These are phyloP conservation scores for Apiotrichum porosum DNA, from an alignment of 1,284 basidiomycete species.

Conservation along the genomic window DNA sequence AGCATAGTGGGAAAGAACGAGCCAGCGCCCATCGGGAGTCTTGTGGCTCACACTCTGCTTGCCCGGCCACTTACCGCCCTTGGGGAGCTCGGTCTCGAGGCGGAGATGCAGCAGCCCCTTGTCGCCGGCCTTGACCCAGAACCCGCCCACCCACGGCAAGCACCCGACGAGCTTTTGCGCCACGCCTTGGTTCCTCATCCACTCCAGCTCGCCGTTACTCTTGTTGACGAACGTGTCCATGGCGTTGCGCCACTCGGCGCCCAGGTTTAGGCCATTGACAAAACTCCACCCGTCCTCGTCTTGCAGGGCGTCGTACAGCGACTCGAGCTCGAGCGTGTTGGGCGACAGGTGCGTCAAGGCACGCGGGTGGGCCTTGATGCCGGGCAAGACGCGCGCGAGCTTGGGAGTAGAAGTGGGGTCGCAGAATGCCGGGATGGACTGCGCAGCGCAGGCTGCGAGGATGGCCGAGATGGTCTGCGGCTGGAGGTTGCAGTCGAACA, in stretches of 20 bases:
- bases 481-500: slow-evolving; percentile 76
- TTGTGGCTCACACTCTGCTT: slow-evolving; percentile 42
- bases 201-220: not conserved
- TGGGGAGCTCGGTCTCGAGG: slow-evolving; percentile 32
- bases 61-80: slow-evolving; percentile 41
- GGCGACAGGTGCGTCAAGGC: slow-evolving; percentile 67
- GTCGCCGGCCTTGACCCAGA: slow-evolving; percentile 77
- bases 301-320: slow-evolving; percentile 54
- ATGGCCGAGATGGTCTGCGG: slow-evolving; percentile 56
- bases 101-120: slow-evolving; percentile 48
- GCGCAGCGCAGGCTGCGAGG: slow-evolving; percentile 38
- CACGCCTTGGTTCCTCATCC: slow-evolving; percentile 53
- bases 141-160: slow-evolving; percentile 70
- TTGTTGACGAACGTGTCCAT: slow-evolving; percentile 58
- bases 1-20: slow-evolving; percentile 68
- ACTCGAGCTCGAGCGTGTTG: slow-evolving; percentile 68
- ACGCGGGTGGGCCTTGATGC: slow-evolving; percentile 51
- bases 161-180: slow-evolving; percentile 73
- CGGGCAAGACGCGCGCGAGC: slow-evolving; percentile 63
- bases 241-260: slow-evolving; percentile 60
- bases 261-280: slow-evolving; percentile 61
- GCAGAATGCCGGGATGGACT: slow-evolving; percentile 46
- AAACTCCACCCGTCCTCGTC: slow-evolving; percentile 24
- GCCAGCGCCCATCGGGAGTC: slow-evolving; percentile 18
- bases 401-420: slow-evolving; percentile 85